Conservation (phyloP, 345 rosid species). For the Toxicodendron radicans region DNA sequence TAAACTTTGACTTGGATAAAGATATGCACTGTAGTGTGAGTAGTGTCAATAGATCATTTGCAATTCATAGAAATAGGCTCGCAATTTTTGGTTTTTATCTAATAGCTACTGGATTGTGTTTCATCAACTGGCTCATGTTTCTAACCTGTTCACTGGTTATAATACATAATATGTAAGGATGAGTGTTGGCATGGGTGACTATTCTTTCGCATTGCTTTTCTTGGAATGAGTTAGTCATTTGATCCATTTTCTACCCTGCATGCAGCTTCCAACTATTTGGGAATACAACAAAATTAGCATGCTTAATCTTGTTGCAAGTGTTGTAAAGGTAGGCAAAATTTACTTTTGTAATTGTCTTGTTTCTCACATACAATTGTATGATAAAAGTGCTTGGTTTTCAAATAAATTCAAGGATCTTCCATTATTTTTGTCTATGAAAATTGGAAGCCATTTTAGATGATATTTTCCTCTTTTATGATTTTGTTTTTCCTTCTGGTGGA, state of each 20-base stretch:
- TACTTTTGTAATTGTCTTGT: not conserved
- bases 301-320: conserved; percentile 81
- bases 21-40: not conserved
- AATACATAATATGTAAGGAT: not conserved
- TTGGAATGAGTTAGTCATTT: conserved; percentile 13
- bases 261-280: conserved; percentile 87
- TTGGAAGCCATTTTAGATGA: not conserved
- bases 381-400: not conserved
- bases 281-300: conserved; percentile 87
- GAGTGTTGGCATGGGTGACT: not conserved
- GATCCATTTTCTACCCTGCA: conserved; percentile 16
- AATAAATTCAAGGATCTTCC: not conserved
- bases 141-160: not conserved
- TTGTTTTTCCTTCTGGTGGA: no score
- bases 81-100: no score
- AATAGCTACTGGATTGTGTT: no score
- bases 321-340: conserved; percentile 61
- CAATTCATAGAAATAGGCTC: not conserved
- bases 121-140: not conserved
- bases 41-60: not conserved
- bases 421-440: not conserved
- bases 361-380: not conserved
- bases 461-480: not conserved
- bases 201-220: conserved; percentile 5
- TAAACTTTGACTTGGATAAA: not conserved